Evolutionary conservation across 148 eudicot genomes (phyloP), one percentile per base, ranked within the genome.

Genomic region (Vaccinium corymbosum): DNA sequence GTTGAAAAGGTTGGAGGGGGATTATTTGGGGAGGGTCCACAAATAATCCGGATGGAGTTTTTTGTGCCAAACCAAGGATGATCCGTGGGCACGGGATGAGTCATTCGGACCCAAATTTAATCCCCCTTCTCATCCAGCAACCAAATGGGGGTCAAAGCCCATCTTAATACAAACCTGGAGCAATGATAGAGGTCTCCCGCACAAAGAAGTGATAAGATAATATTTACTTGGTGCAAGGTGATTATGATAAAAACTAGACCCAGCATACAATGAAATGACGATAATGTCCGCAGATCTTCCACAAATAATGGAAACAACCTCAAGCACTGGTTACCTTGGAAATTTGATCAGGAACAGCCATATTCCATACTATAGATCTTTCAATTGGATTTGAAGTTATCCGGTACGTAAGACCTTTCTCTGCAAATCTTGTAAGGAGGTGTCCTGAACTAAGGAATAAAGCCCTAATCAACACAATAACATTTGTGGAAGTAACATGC

Each of bases 361-460:
- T 90, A 76, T 86, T 89, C 98, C 98, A 96, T 50, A 92, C 79
- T 85, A 96, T 89, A 80, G 98, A 91, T 88, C 91, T 90, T 88
- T 90, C 94, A 83, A 96, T 79, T 64, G 92, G 88, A 89, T 96
- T 96, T 71, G 94, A 81, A 50, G 83, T 89, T 82, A 94, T 87
- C 16, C 85, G 88, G 83, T 83, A 92, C 35, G 81, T 71, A 86
- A 94, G 84, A 84, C 90, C 89, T 91, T 96, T 94, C 72, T 93
- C 95, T 19, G 87, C 89, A 86, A 96, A 92, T 88, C 90, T 93
- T 81, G 94, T 92, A 51, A 93, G 90, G 76, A 96, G 89, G 88
- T 85, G 87, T 82, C 98, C 98, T 96, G 80, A 86, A 86, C 81
- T 84, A 88, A 85, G 79, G 85, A 78, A 75, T 20, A 59, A 59